phyloP scores from a whole-genome alignment of 169 alveolate genomes.

The Perkinsus marinus region DNA sequence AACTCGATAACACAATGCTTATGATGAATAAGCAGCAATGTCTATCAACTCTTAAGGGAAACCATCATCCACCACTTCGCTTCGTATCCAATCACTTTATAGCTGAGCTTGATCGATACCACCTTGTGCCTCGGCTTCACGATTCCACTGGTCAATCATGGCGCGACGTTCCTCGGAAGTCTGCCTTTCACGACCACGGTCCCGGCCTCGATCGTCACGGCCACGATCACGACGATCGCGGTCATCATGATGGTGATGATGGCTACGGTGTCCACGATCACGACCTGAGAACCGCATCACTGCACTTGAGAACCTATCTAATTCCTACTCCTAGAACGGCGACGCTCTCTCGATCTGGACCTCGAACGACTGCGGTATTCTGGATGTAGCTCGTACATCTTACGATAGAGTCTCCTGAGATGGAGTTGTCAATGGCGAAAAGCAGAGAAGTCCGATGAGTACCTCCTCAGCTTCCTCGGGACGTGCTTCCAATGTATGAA shows the following conservation, averaged over 20 bases:
- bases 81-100: neutral
- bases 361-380: conserved; percentile 51
- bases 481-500: conserved; percentile 97
- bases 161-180: conserved; percentile 77
- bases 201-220: conserved; percentile 5
- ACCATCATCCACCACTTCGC: neutral
- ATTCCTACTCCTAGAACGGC: neutral
- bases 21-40: neutral
- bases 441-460: neutral
- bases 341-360: neutral
- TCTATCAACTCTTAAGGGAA: neutral
- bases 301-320: neutral
- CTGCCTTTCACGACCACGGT: conserved; percentile 45
- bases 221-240: conserved; percentile 10
- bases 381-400: conserved; percentile 96
- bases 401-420: conserved; percentile 54
- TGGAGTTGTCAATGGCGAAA: neutral
- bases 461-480: conserved; percentile 73
- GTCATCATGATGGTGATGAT: conserved; percentile 14
- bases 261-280: conserved; percentile 3
- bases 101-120: neutral
- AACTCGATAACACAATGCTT: neutral
- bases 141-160: conserved; percentile 79
- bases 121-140: conserved; percentile 23
- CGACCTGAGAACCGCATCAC: neutral